phyloP scores from a whole-genome alignment of 2,329 filamentous ascomycete species.

The Ampelomyces quisqualis region DNA sequence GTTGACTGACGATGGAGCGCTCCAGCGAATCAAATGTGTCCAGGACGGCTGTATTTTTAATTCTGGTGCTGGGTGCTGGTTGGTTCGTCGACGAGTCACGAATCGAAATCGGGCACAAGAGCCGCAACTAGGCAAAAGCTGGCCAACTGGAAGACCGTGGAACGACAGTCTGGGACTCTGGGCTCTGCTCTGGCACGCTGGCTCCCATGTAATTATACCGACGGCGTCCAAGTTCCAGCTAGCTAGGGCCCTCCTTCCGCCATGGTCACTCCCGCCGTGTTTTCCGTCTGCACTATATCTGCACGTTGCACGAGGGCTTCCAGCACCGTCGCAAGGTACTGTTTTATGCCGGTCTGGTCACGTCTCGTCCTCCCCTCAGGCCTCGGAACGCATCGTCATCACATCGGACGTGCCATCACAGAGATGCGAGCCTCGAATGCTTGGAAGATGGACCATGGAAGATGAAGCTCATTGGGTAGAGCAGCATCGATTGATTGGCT shows the following conservation, averaged over 20 bases:
- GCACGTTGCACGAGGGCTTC: constrained; percentile 30
- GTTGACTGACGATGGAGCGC: background rate
- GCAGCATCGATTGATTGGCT: background rate
- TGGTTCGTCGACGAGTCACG: background rate
- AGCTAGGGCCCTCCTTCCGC: constrained; percentile 5
- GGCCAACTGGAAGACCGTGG: too few species aligned
- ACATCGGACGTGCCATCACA: constrained; percentile 2
- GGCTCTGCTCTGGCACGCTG: too few species aligned
- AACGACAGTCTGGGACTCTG: too few species aligned
- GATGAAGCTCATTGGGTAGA: background rate
- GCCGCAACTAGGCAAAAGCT: too few species aligned
- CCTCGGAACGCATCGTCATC: constrained; percentile 24
- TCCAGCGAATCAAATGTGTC: background rate
- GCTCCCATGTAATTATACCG: too few species aligned
- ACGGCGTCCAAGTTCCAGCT: too few species aligned
- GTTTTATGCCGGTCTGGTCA: constrained; percentile 20
- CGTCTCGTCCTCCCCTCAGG: constrained; percentile 14
- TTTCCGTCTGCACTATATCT: constrained; percentile 25
- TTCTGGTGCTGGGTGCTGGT: background rate
- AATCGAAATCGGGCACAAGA: background rate
- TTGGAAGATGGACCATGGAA: background rate
- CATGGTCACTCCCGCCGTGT: constrained; percentile 20
- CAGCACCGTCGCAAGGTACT: constrained; percentile 23
- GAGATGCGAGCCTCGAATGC: background rate
- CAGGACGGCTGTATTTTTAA: background rate